Percentiles rank a stretch among this genome's conserved stretches.
Conservation (phyloP, 179 eudicot species). For the Monotropa hypopitys region DNA sequence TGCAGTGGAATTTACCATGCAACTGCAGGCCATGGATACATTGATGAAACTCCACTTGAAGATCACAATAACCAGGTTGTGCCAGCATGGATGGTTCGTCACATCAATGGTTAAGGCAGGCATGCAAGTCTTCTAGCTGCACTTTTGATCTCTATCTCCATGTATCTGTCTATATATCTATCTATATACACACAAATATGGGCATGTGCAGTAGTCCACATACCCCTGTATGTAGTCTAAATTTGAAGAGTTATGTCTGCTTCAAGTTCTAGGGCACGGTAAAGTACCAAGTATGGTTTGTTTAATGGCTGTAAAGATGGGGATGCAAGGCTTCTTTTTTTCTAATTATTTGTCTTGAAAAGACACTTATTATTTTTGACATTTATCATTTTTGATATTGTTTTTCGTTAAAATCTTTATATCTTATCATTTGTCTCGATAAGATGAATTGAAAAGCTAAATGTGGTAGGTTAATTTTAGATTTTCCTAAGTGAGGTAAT, state of each 20-base stretch:
- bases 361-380: too few species aligned
- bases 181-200: neutral
- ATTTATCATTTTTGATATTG: too few species aligned
- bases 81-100: conserved; percentile 11
- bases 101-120: conserved; percentile 4
- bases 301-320: neutral
- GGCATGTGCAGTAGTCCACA: neutral
- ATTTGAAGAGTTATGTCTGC: neutral
- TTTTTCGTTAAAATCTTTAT: too few species aligned
- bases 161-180: too few species aligned
- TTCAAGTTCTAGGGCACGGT: neutral
- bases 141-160: neutral
- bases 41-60: neutral
- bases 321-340: too few species aligned
- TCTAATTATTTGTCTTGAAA: too few species aligned
- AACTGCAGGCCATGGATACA: neutral
- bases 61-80: neutral
- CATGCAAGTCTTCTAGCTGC: neutral
- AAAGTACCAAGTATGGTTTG: neutral
- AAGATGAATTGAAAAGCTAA: too few species aligned
- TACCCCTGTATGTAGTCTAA: neutral
- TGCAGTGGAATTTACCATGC: conserved; percentile 7
- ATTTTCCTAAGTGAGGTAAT: too few species aligned
- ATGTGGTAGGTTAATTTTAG: too few species aligned
- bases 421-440: too few species aligned